Evolutionary conservation across 2,329 filamentous ascomycete genomes (phyloP), one percentile per base, ranked within the genome.

Genomic region (Neophaeococcomyces mojaviensis): DNA sequence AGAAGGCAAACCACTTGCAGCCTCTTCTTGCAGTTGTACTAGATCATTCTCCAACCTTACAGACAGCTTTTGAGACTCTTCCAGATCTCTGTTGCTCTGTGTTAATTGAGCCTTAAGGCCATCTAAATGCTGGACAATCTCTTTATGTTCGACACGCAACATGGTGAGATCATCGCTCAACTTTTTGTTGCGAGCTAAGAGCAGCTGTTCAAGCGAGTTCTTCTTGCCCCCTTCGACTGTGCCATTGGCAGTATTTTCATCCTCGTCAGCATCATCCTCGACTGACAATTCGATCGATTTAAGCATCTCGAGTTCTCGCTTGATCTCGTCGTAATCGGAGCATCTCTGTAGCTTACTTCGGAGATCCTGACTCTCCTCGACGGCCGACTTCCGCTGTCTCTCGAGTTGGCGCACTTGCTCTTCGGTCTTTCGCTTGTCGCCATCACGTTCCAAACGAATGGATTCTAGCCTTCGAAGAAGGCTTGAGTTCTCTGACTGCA

Each of bases 121-220:
- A 57, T 88, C 82, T 1, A 98, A 72, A 45, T 88, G 82, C 39
- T 73, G 77, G 59, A 95, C 88, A 2, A 97, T 73, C 58, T 97
- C 90, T 59, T 94, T 87, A 61, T 97, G 89, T 0, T 92, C 96
- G 2, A 98, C 88, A 33, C 92, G 81, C 36, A 98, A 73, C 32
- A 97, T 79, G 2, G 92, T 96, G 52, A 97, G 77, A 64, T 98
- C 92, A 59, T 96, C 89, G 56, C 84, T 84, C 31, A 98, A 74
- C 68, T 97, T 98, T 71, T 97, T 98, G 72, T 98, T 98, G 37
- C 92, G 81, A 8, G 88, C 84, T 43, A 98, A 72, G 4, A 98
- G 73, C 22, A 98, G 78, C 66, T 95, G 89, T 65, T 98, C 92
- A 8, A 98, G 69, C 1, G 84, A 88, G 57, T 94, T 88, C 35